Percentiles rank a stretch among this genome's conserved stretches.
Conservation (phyloP, 371 early-diverging fungal genomes). For the Mucor plumbeus region DNA sequence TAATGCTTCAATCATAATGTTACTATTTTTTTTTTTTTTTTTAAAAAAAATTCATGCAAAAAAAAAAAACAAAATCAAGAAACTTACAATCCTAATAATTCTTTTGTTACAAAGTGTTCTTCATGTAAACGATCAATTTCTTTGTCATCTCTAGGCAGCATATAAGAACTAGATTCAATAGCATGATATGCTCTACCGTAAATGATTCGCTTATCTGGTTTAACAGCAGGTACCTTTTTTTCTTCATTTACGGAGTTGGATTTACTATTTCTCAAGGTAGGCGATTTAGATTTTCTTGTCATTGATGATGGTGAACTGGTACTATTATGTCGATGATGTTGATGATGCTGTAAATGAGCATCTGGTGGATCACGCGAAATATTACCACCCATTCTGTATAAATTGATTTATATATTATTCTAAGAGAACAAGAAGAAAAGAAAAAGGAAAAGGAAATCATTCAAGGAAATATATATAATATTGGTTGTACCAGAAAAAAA, state of each 20-base stretch:
- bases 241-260: background rate
- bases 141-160: constrained; percentile 46
- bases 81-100: constrained; percentile 45
- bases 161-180: constrained; percentile 36
- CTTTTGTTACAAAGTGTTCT: constrained; percentile 47
- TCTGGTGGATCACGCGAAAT: constrained; percentile 16
- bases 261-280: background rate
- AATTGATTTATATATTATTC: background rate
- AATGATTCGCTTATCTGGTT: constrained; percentile 22
- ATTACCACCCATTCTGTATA: constrained; percentile 21
- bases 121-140: constrained; percentile 51
- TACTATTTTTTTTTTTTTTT: too few relatives aligned
- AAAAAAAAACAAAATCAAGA: background rate
- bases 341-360: background rate
- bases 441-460: constrained; percentile 16
- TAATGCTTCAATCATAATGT: constrained; percentile 41
- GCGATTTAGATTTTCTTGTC: background rate
- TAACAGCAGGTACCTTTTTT: background rate
- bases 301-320: background rate
- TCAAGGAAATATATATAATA: background rate
- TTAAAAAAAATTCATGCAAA: background rate
- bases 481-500: constrained; percentile 4
- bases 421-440: background rate
- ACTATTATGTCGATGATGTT: background rate
- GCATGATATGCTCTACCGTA: constrained; percentile 43